Percentiles rank a stretch among this genome's conserved stretches.
Evolutionary conservation across 805 yeast species (phyloP).

Genomic region (Teunomyces panamensis): DNA sequence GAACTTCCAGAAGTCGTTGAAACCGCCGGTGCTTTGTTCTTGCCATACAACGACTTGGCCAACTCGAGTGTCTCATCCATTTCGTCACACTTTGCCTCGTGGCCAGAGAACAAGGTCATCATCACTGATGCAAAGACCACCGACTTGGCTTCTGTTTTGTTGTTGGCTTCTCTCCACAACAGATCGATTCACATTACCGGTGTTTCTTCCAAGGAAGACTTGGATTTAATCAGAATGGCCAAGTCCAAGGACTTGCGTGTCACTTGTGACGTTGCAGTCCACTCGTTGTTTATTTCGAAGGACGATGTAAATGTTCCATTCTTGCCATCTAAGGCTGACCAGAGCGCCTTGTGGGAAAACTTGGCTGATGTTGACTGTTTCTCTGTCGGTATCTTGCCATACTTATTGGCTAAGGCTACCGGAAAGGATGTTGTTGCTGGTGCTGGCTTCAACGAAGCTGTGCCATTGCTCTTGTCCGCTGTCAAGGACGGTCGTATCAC

Average conservation of each 20-base stretch:
- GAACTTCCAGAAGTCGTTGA: slow-evolving; percentile 60
- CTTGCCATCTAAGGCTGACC: slow-evolving; percentile 81
- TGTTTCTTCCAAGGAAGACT: slow-evolving; percentile 76
- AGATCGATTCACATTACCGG: slow-evolving; percentile 87
- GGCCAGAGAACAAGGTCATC: slow-evolving; percentile 85
- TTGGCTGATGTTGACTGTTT: slow-evolving; percentile 76
- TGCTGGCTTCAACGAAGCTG: slow-evolving; percentile 72
- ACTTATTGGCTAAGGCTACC: slow-evolving; percentile 62
- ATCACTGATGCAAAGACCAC: slow-evolving; percentile 91
- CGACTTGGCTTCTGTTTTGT: slow-evolving; percentile 85
- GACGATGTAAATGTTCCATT: slow-evolving; percentile 66
- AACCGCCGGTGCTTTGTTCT: slow-evolving; percentile 72
- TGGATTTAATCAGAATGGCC: slow-evolving; percentile 79
- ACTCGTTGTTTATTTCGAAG: slow-evolving; percentile 71
- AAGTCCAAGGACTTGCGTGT: slow-evolving; percentile 78
- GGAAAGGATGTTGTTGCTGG: slow-evolving; percentile 66
- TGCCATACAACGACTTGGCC: slow-evolving; percentile 74
- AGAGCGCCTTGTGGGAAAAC: slow-evolving; percentile 76
- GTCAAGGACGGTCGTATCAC: slow-evolving; percentile 72
- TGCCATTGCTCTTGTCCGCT: slow-evolving; percentile 80
- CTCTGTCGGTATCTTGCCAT: slow-evolving; percentile 79
- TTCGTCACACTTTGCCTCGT: slow-evolving; percentile 71
- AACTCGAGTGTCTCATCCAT: slow-evolving; percentile 72
- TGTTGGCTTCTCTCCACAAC: slow-evolving; percentile 83
- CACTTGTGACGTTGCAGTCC: slow-evolving; percentile 86